Base-by-base conservation (phyloP, 78 protist species). In the Protostelium mycophagum region DNA sequence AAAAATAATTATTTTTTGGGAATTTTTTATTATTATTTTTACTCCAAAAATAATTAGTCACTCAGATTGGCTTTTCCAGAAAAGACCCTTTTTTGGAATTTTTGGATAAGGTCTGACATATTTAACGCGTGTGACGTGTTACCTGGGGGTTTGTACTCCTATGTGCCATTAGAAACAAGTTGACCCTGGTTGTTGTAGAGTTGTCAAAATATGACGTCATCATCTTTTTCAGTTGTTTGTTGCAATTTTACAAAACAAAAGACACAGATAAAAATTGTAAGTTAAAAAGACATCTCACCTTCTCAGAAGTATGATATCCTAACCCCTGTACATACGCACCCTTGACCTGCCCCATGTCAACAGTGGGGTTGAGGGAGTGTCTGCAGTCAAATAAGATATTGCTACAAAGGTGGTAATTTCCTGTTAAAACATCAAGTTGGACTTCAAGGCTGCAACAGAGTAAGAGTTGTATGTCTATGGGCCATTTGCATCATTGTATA, bases 341-440 rank as follows among this genome's bases (percentile, higher is more conserved):
- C 86, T 97, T 98, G 1, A 94, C 93, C 87, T 94, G 97, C 31
- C 98, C 98, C 23, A 98, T 39, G 93, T 98, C 99, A 85, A 98
- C 89, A 10, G 96, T 85, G 28, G 99, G 99, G 83, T 98, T 98
- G 84, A 98, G 84, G 31, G 96, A 38, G 37, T 85, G 36, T 83
- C 99, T 99, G 36, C 95, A 95, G 88, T 99, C 99, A 90, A 94
- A 83, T 31, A 97, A 37, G 31, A 99, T 31, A 86, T 98, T 99
- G 0, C 98, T 36, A 35, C 97, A 63, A 1, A 91, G 35, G 29
- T 85, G 85, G 63, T 89, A 39, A n/a, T 96, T 99, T 31, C 99
- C 99, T 35, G 98, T 97, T 28, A 93, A 31, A 28, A 83, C n/a
- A 73, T 93, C 96, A 0, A 91, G 38, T 88, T 98, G 98, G 23